These are phyloP conservation scores for Microdochium bolleyi DNA, from an alignment of 2,329 filamentous ascomycete species.

Conservation along the genomic window DNA sequence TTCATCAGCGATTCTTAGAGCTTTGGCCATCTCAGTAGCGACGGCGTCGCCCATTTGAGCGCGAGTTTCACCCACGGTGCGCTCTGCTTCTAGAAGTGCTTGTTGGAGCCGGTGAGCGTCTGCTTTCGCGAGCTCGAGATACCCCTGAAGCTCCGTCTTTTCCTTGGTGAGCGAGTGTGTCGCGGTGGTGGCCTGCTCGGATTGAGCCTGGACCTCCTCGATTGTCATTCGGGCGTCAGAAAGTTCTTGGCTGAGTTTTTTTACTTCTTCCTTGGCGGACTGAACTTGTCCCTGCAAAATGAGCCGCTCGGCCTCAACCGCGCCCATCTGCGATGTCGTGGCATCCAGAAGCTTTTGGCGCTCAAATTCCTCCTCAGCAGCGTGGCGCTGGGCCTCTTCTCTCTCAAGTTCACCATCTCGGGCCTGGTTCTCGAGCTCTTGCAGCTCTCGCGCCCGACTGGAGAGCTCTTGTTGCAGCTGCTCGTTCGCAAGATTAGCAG, in stretches of 20 bases:
- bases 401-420: background rate
- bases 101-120: conserved; percentile 21
- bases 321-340: background rate
- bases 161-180: background rate
- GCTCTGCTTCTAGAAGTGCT: conserved; percentile 19
- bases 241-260: background rate
- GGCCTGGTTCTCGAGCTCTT: conserved; percentile 14
- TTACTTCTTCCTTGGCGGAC: background rate
- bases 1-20: background rate
- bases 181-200: background rate
- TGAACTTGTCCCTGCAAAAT: background rate
- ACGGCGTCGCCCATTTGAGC: background rate
- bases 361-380: background rate
- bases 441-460: conserved; percentile 14
- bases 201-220: background rate
- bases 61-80: background rate
- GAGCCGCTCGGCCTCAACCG: background rate
- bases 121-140: conserved; percentile 10
- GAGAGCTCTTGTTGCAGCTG: conserved; percentile 17
- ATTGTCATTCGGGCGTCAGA: background rate
- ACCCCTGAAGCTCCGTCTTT: background rate
- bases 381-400: background rate
- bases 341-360: background rate
- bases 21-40: background rate
- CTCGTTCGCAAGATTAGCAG: conserved; percentile 6